Base-by-base conservation (phyloP, 208 protist genomes). In the Trypanosoma brucei region DNA sequence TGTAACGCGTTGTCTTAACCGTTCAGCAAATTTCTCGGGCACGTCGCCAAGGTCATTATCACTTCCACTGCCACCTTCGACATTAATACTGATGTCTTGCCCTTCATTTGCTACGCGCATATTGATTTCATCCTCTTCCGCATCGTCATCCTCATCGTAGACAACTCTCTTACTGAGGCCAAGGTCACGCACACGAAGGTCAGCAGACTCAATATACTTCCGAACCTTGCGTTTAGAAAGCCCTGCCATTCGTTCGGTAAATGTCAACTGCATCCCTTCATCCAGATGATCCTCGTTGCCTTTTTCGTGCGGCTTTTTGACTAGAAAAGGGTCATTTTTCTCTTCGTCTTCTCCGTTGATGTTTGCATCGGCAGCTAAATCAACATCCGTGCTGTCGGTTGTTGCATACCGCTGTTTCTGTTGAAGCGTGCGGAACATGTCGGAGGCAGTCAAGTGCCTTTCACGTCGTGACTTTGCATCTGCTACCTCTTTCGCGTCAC, bases 221-320 rank as follows among this genome's bases (percentile, higher is more conserved):
- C 83, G 72, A n/a, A 77, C 64, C 75, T 93, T 95, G 39, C 78
- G 77, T 70, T 93, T 95, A 11, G 89, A 95, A 36, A 95, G 75
- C 40, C 89, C 89, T 2, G 89, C 85, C n/a, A 95, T 67, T 37
- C 89, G 86, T 72, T 95, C 89, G 3, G 89, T 78, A 5, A 70
- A 61, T 7, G 77, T 92, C 3, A 95, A 65, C 50, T 78, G 68
- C 38, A 78, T 71, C 2, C 3, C 37, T n/a, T 55, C 46, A 53
- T 30, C 30, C 59, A 50, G 38, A n/a, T 8, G 54, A 11, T 40
- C 33, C 34, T 37, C 48, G 44, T 71, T 42, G 38, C 9, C 31
- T 45, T 37, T 22, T 8, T 31, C 33, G 37, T 42, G 39, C 38
- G 38, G 49, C 34, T 53, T 46, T 44, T 50, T 60, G 3, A 62